phyloP scores from a whole-genome alignment of 2,329 filamentous ascomycete species.

The Aspergillus fumigatus region DNA sequence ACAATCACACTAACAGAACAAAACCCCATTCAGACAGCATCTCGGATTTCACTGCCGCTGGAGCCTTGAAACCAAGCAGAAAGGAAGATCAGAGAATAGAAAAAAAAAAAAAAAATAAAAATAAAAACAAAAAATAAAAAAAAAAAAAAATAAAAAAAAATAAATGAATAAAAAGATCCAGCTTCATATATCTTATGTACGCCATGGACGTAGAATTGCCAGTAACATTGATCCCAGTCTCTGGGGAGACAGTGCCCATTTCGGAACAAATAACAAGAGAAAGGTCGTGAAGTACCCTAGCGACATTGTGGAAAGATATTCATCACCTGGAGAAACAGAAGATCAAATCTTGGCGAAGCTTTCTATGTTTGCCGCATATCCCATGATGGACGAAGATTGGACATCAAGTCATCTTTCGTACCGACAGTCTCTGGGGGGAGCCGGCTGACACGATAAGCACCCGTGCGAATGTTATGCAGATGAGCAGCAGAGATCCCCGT shows the following conservation, averaged over 20 bases:
- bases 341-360: background rate
- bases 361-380: conserved; percentile 38
- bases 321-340: conserved; percentile 11
- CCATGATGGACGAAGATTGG: conserved; percentile 55
- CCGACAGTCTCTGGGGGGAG: conserved; percentile 79
- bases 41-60: background rate
- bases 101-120: background rate
- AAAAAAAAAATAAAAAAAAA: background rate
- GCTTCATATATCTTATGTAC: background rate
- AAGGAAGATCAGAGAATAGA: background rate
- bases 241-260: background rate
- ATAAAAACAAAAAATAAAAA: too few species aligned
- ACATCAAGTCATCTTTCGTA: conserved; percentile 62
- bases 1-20: conserved; percentile 3
- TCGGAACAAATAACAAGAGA: conserved; percentile 4
- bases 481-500: conserved; percentile 71
- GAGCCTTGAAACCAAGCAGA: background rate
- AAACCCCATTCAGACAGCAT: background rate
- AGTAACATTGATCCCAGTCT: background rate
- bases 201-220: background rate
- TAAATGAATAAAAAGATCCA: background rate
- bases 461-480: conserved; percentile 67
- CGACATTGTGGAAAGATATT: conserved; percentile 12
- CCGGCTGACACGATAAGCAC: conserved; percentile 81
- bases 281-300: conserved; percentile 18